Percentiles rank a stretch among this genome's conserved stretches.
Evolutionary conservation across 2,329 filamentous ascomycete genomes (phyloP).

Genomic region (Acrocalymma vagum): DNA sequence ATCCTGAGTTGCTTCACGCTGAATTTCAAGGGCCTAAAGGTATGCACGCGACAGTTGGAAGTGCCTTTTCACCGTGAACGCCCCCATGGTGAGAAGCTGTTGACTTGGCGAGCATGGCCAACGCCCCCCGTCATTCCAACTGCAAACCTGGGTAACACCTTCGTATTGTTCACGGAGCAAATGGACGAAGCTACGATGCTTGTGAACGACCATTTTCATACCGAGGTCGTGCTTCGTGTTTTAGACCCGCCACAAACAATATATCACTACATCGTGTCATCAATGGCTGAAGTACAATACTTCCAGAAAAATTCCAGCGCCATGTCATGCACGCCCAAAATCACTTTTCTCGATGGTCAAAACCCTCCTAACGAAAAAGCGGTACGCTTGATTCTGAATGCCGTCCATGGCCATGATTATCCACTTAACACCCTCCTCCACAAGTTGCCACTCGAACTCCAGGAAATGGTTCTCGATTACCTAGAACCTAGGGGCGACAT

Average conservation of each 20-base stretch:
- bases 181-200: conserved; percentile 8
- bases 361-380: conserved; percentile 1
- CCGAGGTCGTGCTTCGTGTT: neutral
- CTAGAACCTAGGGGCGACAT: too few species aligned
- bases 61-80: neutral
- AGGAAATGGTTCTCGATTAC: conserved; percentile 13
- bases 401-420: conserved; percentile 9
- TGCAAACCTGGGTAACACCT: conserved; percentile 1
- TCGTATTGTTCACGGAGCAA: conserved; percentile 4
- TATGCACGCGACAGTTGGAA: neutral
- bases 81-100: neutral
- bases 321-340: conserved; percentile 1
- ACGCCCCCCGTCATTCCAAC: conserved; percentile 3
- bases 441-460: conserved; percentile 9
- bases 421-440: conserved; percentile 5
- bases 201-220: conserved; percentile 10
- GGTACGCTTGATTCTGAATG: conserved; percentile 12
- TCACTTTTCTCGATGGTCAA: conserved; percentile 3
- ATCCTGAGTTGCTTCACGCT: conserved; percentile 10
- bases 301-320: conserved; percentile 5
- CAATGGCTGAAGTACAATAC: conserved; percentile 5
- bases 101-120: conserved; percentile 13
- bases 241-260: neutral
- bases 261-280: conserved; percentile 10
- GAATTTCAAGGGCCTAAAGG: conserved; percentile 2